Base-by-base conservation (phyloP, 108 stramenopile species). In the Chaetoceros tenuissimus region DNA sequence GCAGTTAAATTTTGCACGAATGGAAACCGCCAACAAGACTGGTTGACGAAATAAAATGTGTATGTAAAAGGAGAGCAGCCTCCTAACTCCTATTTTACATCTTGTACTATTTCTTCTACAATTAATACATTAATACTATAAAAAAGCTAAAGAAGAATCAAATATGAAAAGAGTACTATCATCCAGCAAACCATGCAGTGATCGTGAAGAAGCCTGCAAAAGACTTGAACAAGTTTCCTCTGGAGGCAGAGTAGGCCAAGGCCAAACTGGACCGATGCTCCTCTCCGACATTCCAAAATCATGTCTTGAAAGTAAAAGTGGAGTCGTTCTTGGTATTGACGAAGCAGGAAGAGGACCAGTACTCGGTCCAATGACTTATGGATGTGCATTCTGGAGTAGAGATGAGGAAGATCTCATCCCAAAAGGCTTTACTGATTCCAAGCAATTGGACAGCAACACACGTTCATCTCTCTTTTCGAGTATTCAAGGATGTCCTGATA, bases 311-410 rank as follows among this genome's bases (percentile, higher is more conserved):
- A 48, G 23, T 22, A 43, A 57, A 0, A 28, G 47, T 1, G 74
- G 72, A 48, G 77, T 83, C 16, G 59, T 73, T 21, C 19, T 83
- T 17, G 80, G 85, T 20, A 81, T 83, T 23, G 81, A 83, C 46
- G 90, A 92, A 52, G 90, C 90, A 19, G 90, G 90, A 20, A 67
- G 90, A 16, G 90, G 90, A 49, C 78, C 73, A 1, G 86, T 88
- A n/a, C 65, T 91, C n/a, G 92, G 92, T 24, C 87, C 90, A 8
- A 90, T 95, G 88, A 77, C 81, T 17, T 95, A 92, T 60, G 88
- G 74, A 3, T 74, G 73, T 17, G 89, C 89, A 21, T 92, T 72
- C 62, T 95, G 90, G 90, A 60, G 55, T 44, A 47, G 71, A 48
- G 75, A 72, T 29, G 71, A 69, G 16, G 72, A 62, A 13, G 71